These are phyloP conservation scores for Capronia coronata DNA, from an alignment of 2,329 filamentous ascomycete species.

Conservation along the genomic window DNA sequence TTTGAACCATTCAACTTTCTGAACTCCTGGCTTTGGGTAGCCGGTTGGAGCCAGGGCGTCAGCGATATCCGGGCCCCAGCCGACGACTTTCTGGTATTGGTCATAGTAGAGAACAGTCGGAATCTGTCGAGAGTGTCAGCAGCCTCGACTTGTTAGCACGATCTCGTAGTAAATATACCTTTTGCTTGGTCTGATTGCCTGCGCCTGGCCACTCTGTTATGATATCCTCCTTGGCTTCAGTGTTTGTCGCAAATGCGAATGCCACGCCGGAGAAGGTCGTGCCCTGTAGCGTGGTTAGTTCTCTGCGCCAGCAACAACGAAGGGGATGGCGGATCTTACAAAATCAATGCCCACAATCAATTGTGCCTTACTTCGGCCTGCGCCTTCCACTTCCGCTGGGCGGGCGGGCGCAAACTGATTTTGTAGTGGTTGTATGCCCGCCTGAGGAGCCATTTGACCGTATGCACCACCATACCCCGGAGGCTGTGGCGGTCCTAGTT, in stretches of 20 bases:
- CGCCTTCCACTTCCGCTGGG: constrained; percentile 70
- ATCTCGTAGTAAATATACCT: constrained; percentile 51
- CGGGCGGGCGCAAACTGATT: constrained; percentile 31
- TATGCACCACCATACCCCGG: constrained; percentile 40
- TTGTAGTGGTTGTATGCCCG: constrained; percentile 29
- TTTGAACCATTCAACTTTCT: constrained; percentile 99
- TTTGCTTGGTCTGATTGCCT: constrained; percentile 96
- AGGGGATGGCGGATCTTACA: constrained; percentile 49
- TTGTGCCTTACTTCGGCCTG: constrained; percentile 86
- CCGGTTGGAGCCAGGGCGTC: constrained; percentile 94
- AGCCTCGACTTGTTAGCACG: neutral
- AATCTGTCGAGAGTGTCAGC: constrained; percentile 55
- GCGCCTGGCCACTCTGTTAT: constrained; percentile 99
- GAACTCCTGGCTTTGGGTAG: constrained; percentile 94
- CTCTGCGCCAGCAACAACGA: neutral
- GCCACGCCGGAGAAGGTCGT: constrained; percentile 97
- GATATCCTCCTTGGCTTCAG: constrained; percentile 95
- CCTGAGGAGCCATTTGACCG: constrained; percentile 24
- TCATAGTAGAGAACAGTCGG: constrained; percentile 99
- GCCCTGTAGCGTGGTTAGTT: constrained; percentile 50
- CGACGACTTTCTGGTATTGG: constrained; percentile 98
- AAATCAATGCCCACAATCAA: constrained; percentile 99
- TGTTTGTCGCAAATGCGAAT: constrained; percentile 89
- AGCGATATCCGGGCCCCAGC: constrained; percentile 96
- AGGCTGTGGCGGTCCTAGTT: constrained; percentile 35